Conservation (phyloP, 2,329 filamentous ascomycete species). For the Colletotrichum limetticola region DNA sequence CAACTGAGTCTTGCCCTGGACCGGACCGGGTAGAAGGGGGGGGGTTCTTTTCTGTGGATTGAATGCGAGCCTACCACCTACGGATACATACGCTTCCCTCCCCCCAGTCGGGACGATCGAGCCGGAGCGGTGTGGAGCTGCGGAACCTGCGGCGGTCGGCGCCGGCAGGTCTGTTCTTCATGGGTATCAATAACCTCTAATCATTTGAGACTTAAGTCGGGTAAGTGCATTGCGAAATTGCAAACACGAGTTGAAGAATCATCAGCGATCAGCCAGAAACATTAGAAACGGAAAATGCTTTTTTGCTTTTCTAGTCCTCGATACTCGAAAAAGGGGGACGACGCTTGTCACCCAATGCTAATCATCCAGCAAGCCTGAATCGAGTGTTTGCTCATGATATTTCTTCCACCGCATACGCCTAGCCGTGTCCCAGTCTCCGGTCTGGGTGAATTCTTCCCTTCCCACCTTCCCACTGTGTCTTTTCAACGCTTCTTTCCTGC, state of each 20-base stretch:
- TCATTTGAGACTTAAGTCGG: too few relatives aligned
- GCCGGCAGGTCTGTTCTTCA: not conserved
- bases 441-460: not conserved
- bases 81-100: too few relatives aligned
- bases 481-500: constrained; percentile 8
- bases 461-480: not conserved
- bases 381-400: constrained; percentile 15
- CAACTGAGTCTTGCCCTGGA: not conserved
- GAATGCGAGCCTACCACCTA: too few relatives aligned
- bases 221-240: too few relatives aligned
- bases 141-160: constrained; percentile 3
- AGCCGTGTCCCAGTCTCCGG: not conserved
- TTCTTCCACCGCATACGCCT: constrained; percentile 18
- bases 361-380: not conserved
- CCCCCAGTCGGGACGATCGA: not conserved
- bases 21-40: not conserved
- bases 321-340: not conserved
- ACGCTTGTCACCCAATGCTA: not conserved
- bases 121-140: constrained; percentile 18
- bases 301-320: constrained; percentile 18
- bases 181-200: too few relatives aligned
- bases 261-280: not conserved
- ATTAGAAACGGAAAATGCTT: constrained; percentile 13
- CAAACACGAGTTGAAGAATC: not conserved
- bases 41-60: not conserved